phyloP scores from a whole-genome alignment of 352 stramenopile genomes.

The Phytophthora foliorum region DNA sequence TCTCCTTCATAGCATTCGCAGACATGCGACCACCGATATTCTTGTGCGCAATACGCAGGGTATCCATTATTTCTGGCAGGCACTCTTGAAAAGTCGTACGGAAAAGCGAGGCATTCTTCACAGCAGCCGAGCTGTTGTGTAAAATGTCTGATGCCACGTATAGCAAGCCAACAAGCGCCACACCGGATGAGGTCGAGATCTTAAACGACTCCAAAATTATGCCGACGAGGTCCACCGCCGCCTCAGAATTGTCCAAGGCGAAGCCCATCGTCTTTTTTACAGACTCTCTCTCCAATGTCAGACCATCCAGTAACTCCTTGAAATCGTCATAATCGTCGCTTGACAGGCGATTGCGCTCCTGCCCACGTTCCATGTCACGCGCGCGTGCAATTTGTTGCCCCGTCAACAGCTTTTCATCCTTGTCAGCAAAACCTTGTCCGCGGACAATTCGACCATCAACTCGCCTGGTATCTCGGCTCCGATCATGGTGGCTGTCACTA shows the following conservation, averaged over 20 bases:
- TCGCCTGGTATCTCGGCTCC: slow-evolving; percentile 16
- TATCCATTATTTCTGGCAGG: slow-evolving; percentile 80
- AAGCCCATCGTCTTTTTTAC: slow-evolving; percentile 85
- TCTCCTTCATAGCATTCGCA: slow-evolving; percentile 83
- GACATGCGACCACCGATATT: slow-evolving; percentile 79
- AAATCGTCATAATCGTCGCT: slow-evolving; percentile 68
- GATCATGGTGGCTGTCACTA: slow-evolving; percentile 18
- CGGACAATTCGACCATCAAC: slow-evolving; percentile 6
- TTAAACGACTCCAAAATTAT: slow-evolving; percentile 61
- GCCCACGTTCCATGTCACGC: slow-evolving; percentile 69
- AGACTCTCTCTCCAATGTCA: slow-evolving; percentile 76
- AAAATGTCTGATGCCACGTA: slow-evolving; percentile 92
- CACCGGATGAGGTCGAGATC: slow-evolving; percentile 39
- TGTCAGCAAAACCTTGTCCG: slow-evolving; percentile 4
- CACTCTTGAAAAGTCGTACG: slow-evolving; percentile 88
- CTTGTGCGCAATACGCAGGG: slow-evolving; percentile 59
- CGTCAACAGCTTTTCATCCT: slow-evolving; percentile 56
- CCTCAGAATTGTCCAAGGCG: slow-evolving; percentile 83
- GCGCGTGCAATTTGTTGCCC: slow-evolving; percentile 80
- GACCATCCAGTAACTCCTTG: slow-evolving; percentile 41
- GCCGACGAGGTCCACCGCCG: slow-evolving; percentile 72
- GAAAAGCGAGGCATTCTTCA: slow-evolving; percentile 92
- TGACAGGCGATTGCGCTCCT: slow-evolving; percentile 60
- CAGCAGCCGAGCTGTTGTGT: slow-evolving; percentile 89
- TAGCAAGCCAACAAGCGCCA: slow-evolving; percentile 70